phyloP scores from a whole-genome alignment of 148 eudicot species.

The Rhododendron simsii region DNA sequence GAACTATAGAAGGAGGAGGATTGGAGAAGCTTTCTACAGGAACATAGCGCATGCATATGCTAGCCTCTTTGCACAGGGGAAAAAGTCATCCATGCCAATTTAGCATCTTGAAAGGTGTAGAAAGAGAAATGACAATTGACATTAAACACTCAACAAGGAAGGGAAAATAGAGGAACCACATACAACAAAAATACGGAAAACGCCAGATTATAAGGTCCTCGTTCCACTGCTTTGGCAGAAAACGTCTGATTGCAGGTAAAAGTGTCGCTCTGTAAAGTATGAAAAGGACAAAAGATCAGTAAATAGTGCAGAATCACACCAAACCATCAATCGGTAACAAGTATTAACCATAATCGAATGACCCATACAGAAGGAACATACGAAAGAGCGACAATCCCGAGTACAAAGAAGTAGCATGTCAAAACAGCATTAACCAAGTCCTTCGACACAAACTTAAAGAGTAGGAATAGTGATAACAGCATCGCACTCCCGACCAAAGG shows the following conservation, averaged over 20 bases:
- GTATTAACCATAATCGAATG: constrained; percentile 9
- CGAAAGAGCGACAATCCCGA: constrained; percentile 91
- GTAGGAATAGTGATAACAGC: constrained; percentile 90
- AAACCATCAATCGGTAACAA: neutral
- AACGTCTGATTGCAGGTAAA: constrained; percentile 74
- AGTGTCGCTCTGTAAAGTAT: constrained; percentile 65
- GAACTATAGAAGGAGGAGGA: neutral
- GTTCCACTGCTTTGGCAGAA: constrained; percentile 82
- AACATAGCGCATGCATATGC: neutral
- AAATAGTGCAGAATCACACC: neutral
- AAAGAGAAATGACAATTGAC: neutral
- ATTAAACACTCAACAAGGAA: neutral
- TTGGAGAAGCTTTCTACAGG: neutral
- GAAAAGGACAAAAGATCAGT: neutral
- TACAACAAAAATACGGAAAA: constrained; percentile 70
- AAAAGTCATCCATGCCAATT: neutral
- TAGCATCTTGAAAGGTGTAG: neutral
- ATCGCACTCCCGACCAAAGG: constrained; percentile 97
- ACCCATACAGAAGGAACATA: constrained; percentile 40
- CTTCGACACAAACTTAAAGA: constrained; percentile 88
- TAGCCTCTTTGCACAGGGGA: neutral
- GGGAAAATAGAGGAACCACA: constrained; percentile 14
- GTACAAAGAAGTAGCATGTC: constrained; percentile 87
- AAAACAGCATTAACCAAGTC: constrained; percentile 94
- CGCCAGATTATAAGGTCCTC: constrained; percentile 82